Evolutionary conservation across 768 basidiomycete genomes (phyloP).

Genomic region (Mycena venus): DNA sequence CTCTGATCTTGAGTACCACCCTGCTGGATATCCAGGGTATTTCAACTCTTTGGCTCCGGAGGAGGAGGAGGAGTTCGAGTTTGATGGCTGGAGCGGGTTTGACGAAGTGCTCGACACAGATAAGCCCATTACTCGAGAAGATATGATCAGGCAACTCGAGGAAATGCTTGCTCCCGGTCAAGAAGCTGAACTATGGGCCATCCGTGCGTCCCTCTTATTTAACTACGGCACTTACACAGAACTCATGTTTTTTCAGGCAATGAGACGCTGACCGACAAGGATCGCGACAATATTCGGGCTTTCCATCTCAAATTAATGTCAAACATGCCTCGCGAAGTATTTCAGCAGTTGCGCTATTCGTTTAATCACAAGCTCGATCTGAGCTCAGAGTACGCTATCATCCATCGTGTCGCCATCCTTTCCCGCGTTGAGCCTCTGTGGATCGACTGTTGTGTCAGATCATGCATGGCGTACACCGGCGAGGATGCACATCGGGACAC

Average conservation of each 20-base stretch:
- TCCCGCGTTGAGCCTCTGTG: constrained; percentile 39
- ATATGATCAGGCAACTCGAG: not conserved
- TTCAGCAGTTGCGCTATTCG: constrained; percentile 28
- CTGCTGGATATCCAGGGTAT: not conserved
- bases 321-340: constrained; percentile 32
- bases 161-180: not conserved
- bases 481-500: constrained; percentile 19
- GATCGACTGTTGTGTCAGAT: constrained; percentile 50
- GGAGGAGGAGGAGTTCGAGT: not conserved
- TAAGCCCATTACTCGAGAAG: not conserved
- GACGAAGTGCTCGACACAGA: not conserved
- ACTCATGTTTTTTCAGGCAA: not conserved
- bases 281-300: no score
- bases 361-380: constrained; percentile 34
- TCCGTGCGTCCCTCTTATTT: not conserved
- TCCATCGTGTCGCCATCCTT: constrained; percentile 28
- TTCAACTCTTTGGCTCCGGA: not conserved
- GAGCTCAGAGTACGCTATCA: constrained; percentile 33
- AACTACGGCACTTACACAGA: not conserved
- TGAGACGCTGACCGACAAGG: not conserved
- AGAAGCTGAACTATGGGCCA: not conserved
- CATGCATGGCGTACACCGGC: constrained; percentile 47
- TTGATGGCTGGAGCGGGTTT: not conserved
- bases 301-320: constrained; percentile 31
- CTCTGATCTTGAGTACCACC: not conserved